Conservation (phyloP, 495 filamentous ascomycete species). For the Tetracladium setigerum region DNA sequence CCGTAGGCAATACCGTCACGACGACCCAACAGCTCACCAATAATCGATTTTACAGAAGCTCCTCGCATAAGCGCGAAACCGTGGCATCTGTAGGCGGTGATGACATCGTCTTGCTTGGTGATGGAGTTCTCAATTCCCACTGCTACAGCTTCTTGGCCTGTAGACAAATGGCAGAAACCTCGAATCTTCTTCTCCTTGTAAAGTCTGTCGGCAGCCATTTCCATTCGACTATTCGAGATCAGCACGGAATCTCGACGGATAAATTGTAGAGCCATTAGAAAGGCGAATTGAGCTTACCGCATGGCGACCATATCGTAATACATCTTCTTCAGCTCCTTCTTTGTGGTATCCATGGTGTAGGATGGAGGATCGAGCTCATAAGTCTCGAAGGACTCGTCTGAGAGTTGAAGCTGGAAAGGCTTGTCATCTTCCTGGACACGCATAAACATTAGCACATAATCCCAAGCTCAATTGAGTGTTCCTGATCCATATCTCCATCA, state of each 20-base stretch:
- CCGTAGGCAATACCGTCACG: conserved; percentile 96
- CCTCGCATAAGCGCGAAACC: conserved; percentile 97
- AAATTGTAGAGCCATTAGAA: background rate
- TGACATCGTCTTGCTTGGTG: conserved; percentile 82
- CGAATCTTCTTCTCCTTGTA: conserved; percentile 99
- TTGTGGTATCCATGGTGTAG: conserved; percentile 86
- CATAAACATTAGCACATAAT: conserved; percentile 2
- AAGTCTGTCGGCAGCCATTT: conserved; percentile 94
- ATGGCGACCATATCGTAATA: conserved; percentile 95
- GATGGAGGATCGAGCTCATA: conserved; percentile 95
- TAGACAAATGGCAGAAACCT: conserved; percentile 98
- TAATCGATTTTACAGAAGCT: conserved; percentile 83
- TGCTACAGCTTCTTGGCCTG: conserved; percentile 94
- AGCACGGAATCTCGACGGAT: background rate
- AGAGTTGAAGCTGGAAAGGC: conserved; percentile 85
- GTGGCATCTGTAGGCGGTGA: conserved; percentile 98
- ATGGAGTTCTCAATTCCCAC: conserved; percentile 96
- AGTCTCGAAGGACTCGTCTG: conserved; percentile 97
- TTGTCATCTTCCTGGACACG: conserved; percentile 75
- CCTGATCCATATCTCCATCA: background rate
- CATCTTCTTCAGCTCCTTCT: conserved; percentile 97
- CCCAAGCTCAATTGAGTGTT: conserved; percentile 3
- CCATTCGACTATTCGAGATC: conserved; percentile 70
- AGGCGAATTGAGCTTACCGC: conserved; percentile 48
- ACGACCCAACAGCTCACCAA: conserved; percentile 91